Conservation (phyloP, 352 stramenopile genomes). For the Pelagophyceae sp. region DNA sequence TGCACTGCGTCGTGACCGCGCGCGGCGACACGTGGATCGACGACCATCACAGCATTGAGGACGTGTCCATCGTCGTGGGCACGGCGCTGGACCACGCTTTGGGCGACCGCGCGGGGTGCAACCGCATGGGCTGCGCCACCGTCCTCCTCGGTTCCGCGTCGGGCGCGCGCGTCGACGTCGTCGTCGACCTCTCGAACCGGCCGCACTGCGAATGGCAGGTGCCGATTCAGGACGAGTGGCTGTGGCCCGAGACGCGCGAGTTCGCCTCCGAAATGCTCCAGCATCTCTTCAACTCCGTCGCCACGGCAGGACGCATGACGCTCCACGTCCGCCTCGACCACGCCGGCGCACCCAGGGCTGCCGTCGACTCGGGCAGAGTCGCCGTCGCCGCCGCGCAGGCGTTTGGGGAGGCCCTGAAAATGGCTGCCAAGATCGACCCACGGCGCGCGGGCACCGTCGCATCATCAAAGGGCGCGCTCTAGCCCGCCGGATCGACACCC, state of each 20-base stretch:
- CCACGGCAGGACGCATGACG: conserved; percentile 75
- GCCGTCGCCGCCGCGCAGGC: background rate
- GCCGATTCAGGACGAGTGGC: conserved; percentile 46
- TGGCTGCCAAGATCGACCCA: background rate
- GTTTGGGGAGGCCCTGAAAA: background rate
- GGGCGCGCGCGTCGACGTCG: conserved; percentile 53
- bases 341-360: background rate
- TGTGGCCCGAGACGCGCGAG: conserved; percentile 43
- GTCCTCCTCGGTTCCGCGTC: background rate
- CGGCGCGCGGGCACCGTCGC: background rate
- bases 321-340: conserved; percentile 59
- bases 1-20: conserved; percentile 23
- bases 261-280: conserved; percentile 87
- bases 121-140: conserved; percentile 50
- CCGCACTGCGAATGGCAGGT: conserved; percentile 77
- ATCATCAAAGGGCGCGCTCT: background rate
- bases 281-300: conserved; percentile 85
- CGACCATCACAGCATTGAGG: conserved; percentile 90
- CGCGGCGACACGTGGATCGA: conserved; percentile 88
- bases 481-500: no score
- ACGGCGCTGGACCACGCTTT: conserved; percentile 79
- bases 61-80: conserved; percentile 82
- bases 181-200: conserved; percentile 86
- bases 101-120: conserved; percentile 61
- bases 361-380: background rate